Evolutionary conservation across 345 rosid species (phyloP).

Genomic region (Arabidopsis suecica): DNA sequence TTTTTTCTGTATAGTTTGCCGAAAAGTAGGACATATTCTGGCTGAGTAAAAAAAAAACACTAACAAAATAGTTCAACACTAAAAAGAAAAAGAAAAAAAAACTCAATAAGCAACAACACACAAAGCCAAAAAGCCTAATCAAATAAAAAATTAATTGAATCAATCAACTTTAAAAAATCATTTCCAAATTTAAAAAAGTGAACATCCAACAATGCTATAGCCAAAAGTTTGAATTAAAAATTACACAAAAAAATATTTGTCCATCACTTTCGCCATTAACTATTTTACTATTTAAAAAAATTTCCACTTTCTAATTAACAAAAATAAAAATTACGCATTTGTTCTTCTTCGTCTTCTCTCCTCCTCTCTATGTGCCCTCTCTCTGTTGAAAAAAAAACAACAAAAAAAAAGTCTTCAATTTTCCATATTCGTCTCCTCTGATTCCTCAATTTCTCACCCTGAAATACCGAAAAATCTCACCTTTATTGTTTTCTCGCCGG

Average conservation of each 20-base stretch:
- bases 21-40: neutral
- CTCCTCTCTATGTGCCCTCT: constrained; percentile 38
- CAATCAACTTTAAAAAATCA: neutral
- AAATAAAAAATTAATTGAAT: neutral
- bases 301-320: constrained; percentile 37
- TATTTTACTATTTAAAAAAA: constrained; percentile 10
- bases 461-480: neutral
- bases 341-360: constrained; percentile 40
- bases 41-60: constrained; percentile 3
- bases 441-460: constrained; percentile 1
- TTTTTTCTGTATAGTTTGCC: neutral
- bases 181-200: constrained; percentile 26
- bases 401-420: constrained; percentile 23
- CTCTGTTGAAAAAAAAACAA: constrained; percentile 16
- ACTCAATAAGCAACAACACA: neutral
- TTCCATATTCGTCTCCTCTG: constrained; percentile 14
- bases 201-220: constrained; percentile 36
- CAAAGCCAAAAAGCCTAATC: constrained; percentile 14
- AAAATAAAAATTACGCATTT: constrained; percentile 39
- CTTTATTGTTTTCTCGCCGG: constrained; percentile 8
- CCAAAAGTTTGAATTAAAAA: constrained; percentile 19
- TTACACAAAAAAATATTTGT: neutral
- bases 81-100: neutral
- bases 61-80: neutral
- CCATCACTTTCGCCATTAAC: constrained; percentile 44